Conservation (phyloP, 177 flowering plant species). For the Tripterygium wilfordii region DNA sequence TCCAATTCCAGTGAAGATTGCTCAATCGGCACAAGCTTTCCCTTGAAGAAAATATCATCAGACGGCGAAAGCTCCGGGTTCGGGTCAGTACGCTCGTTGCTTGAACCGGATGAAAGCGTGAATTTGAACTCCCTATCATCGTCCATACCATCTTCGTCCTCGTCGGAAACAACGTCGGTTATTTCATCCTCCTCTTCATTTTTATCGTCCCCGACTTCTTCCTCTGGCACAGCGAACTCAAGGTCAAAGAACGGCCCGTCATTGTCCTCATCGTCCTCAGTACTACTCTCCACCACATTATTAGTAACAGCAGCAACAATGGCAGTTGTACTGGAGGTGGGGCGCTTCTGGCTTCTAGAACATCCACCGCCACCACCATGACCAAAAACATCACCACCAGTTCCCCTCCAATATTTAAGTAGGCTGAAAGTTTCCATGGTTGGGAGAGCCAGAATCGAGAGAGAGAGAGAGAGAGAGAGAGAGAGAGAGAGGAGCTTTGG, state of each 20-base stretch:
- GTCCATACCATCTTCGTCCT: slow-evolving; percentile 14
- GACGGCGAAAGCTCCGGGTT: slow-evolving; percentile 43
- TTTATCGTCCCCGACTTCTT: slow-evolving; percentile 8
- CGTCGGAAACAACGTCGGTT: slow-evolving; percentile 9
- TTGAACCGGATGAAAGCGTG: slow-evolving; percentile 39
- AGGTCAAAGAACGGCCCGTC: slow-evolving; percentile 83
- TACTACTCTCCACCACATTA: slow-evolving; percentile 13
- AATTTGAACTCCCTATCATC: slow-evolving; percentile 38
- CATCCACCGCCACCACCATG: slow-evolving; percentile 6
- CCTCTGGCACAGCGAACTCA: slow-evolving; percentile 57
- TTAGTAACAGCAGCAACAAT: slow-evolving; percentile 20
- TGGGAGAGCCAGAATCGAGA: slow-evolving; percentile 70
- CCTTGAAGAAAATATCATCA: slow-evolving; percentile 69
- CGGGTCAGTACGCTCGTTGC: slow-evolving; percentile 21
- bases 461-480: background rate
- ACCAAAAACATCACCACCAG: slow-evolving; percentile 11
- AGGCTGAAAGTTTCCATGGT: slow-evolving; percentile 89
- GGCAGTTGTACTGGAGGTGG: slow-evolving; percentile 13
- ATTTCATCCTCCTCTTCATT: slow-evolving; percentile 1
- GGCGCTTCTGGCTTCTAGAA: background rate
- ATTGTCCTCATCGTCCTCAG: slow-evolving; percentile 30
- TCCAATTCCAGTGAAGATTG: slow-evolving; percentile 15
- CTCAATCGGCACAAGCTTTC: slow-evolving; percentile 46
- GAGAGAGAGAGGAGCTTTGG: background rate
- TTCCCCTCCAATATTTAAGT: slow-evolving; percentile 72